Evolutionary conservation across 306 rosid genomes (phyloP).

Genomic region (Citrullus amarus): DNA sequence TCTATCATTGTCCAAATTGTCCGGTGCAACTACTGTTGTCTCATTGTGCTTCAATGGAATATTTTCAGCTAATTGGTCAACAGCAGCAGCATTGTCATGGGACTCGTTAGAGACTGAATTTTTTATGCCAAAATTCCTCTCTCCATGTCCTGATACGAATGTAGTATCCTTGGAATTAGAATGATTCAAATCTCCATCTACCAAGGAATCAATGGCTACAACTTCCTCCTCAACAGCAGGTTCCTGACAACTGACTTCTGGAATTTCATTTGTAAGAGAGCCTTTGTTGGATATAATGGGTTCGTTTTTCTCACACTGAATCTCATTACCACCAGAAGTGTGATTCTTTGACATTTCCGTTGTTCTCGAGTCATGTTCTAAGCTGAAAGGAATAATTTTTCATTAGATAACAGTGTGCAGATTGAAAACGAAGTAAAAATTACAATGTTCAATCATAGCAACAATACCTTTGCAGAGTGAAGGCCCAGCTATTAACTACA

Average conservation of each 20-base stretch:
- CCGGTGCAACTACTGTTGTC: constrained; percentile 11
- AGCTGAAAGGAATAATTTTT: constrained; percentile 46
- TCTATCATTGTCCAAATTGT: constrained; percentile 13
- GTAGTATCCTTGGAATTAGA: constrained; percentile 20
- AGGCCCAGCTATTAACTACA: constrained; percentile 82
- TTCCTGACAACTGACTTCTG: constrained; percentile 27
- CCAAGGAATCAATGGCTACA: constrained; percentile 21
- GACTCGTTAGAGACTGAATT: constrained; percentile 21
- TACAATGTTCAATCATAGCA: constrained; percentile 1
- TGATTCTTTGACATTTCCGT: constrained; percentile 13
- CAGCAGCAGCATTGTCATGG: constrained; percentile 12
- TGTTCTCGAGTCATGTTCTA: constrained; percentile 52
- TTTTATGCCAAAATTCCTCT: neutral
- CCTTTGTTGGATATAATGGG: constrained; percentile 23
- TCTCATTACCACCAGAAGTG: constrained; percentile 23
- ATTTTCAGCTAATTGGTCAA: constrained; percentile 16
- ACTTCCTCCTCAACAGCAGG: constrained; percentile 25
- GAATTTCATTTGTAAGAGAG: constrained; percentile 24
- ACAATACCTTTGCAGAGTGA: constrained; percentile 59
- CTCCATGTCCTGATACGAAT: constrained; percentile 20
- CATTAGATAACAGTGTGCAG: constrained; percentile 18
- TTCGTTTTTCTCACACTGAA: constrained; percentile 28
- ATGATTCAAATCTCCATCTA: constrained; percentile 24
- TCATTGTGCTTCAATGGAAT: constrained; percentile 30
- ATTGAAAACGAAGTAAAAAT: neutral